Conservation (phyloP, 2,329 filamentous ascomycete species). For the Ilyonectria mors-panacis region DNA sequence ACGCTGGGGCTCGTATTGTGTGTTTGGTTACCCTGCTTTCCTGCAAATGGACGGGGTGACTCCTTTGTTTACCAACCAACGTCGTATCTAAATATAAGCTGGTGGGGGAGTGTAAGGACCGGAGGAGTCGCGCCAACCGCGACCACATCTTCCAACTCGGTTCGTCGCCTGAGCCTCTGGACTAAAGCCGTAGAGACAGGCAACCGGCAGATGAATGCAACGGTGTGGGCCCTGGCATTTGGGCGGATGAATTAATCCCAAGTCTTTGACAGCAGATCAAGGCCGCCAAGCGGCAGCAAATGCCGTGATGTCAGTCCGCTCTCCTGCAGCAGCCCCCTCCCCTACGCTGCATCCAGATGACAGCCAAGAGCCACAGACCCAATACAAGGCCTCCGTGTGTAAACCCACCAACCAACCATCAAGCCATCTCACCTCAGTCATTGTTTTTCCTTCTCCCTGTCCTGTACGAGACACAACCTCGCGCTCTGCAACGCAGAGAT, state of each 20-base stretch:
- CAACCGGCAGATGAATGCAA: background rate
- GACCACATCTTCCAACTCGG: background rate
- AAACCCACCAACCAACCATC: background rate
- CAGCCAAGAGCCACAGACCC: background rate
- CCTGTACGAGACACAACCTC: background rate
- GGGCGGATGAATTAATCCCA: background rate
- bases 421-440: background rate
- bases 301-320: constrained; percentile 1
- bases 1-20: background rate
- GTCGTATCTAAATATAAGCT: constrained; percentile 9
- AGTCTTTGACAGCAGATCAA: background rate
- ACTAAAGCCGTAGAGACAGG: background rate
- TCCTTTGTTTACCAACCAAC: too few relatives aligned
- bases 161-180: background rate
- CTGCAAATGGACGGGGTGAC: background rate
- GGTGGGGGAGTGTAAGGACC: background rate
- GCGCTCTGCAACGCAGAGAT: background rate
- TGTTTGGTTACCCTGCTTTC: background rate
- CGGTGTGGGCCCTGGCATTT: background rate
- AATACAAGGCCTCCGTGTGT: background rate
- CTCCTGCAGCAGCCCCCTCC: background rate
- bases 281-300: background rate
- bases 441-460: background rate
- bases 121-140: background rate
- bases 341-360: background rate